Evolutionary conservation across 2,329 filamentous ascomycete genomes (phyloP).

Genomic region (Chalara sp.): DNA sequence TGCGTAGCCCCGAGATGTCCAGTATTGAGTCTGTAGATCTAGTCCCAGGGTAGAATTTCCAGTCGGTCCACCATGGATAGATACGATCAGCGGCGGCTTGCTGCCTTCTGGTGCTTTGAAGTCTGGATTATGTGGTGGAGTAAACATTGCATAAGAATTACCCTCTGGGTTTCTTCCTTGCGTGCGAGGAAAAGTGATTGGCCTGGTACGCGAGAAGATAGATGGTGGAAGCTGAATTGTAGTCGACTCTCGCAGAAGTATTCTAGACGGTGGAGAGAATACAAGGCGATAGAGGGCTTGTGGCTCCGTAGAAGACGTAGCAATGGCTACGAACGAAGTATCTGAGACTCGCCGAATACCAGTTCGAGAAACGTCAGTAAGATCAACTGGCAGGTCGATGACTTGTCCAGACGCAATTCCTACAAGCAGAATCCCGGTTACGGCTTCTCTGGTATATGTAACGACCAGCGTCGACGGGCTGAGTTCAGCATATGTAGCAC

Average conservation of each 20-base stretch:
- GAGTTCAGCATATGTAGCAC: conserved; percentile 34
- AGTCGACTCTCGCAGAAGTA: conserved; percentile 29
- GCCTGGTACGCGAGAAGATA: conserved; percentile 33
- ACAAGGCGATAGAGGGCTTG: conserved; percentile 31
- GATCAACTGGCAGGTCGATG: conserved; percentile 25
- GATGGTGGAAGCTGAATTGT: conserved; percentile 23
- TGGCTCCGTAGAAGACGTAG: conserved; percentile 26
- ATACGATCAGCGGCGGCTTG: conserved; percentile 42
- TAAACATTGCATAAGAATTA: conserved; percentile 33
- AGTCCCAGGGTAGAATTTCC: conserved; percentile 36
- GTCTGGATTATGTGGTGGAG: conserved; percentile 40
- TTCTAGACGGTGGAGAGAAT: conserved; percentile 18
- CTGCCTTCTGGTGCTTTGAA: conserved; percentile 31
- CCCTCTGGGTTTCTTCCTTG: conserved; percentile 9
- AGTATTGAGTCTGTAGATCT: conserved; percentile 41
- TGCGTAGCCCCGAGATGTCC: conserved; percentile 47
- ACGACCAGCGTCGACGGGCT: conserved; percentile 30
- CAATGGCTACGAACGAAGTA: conserved; percentile 32
- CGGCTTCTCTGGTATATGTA: conserved; percentile 24
- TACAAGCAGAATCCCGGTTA: conserved; percentile 31
- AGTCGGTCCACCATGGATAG: conserved; percentile 46
- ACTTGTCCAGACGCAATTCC: conserved; percentile 29
- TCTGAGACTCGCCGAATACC: conserved; percentile 30
- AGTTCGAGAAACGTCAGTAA: conserved; percentile 30
- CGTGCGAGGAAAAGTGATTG: conserved; percentile 28